A percentile compares a stretch with the other conserved stretches of the same genome.
phyloP scores from a whole-genome alignment of 306 rosid genomes.

The Echinosophora koreensis region DNA sequence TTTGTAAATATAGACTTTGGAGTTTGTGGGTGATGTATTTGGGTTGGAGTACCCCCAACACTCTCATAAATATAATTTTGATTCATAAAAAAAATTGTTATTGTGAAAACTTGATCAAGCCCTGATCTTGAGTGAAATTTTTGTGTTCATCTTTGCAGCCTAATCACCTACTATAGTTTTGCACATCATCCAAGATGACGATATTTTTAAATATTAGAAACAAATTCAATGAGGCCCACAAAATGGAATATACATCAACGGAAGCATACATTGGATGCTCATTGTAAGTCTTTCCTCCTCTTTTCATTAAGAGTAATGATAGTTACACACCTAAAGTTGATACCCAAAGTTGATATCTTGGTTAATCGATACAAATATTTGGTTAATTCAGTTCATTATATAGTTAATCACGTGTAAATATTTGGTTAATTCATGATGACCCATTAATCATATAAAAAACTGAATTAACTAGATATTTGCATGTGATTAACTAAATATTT shows the following conservation, averaged over 20 bases:
- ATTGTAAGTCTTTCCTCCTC: slow-evolving; percentile 52
- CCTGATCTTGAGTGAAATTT: neutral
- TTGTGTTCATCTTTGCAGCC: neutral
- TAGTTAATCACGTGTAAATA: no score
- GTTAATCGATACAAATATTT: no score
- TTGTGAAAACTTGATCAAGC: slow-evolving; percentile 7
- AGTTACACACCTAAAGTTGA: no score
- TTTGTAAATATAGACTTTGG: no score
- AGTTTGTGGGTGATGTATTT: no score
- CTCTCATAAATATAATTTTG: neutral
- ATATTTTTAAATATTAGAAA: slow-evolving; percentile 24
- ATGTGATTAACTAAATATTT: no score
- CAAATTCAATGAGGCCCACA: slow-evolving; percentile 46
- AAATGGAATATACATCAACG: slow-evolving; percentile 56
- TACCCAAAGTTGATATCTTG: no score
- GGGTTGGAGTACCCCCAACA: no score
- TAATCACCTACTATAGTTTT: slow-evolving; percentile 44
- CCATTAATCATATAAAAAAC: no score
- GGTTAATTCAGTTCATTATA: no score
- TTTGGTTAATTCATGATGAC: no score
- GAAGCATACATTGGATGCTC: slow-evolving; percentile 59
- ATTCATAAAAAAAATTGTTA: neutral
- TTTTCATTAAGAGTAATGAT: slow-evolving; percentile 3
- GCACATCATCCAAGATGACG: slow-evolving; percentile 7
- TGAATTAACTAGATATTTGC: no score